A percentile compares a stretch with the other conserved stretches of the same genome.
Conservation (phyloP, 1,284 basidiomycete genomes). For the Sporisorium reilianum region DNA sequence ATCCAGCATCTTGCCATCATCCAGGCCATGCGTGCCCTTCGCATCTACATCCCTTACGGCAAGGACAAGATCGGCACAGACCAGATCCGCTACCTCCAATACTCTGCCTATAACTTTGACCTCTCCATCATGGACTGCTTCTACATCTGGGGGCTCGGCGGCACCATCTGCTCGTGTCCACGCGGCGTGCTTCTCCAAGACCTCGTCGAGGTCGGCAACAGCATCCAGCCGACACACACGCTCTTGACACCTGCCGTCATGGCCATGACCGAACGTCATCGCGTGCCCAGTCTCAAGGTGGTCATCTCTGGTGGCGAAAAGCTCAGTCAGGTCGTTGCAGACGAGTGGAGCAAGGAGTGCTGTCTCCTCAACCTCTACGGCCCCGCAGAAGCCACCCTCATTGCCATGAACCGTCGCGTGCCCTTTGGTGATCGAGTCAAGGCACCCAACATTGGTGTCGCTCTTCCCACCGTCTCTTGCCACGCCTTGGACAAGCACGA, state of each 20-base stretch:
- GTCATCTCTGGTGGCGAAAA: conserved; percentile 70
- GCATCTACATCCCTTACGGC: conserved; percentile 62
- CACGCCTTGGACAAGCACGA: conserved; percentile 62
- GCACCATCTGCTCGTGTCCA: conserved; percentile 65
- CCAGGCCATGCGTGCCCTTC: conserved; percentile 66
- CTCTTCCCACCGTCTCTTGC: conserved; percentile 67
- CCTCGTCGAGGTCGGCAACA: conserved; percentile 59
- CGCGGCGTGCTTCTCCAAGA: conserved; percentile 58
- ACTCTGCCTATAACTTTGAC: conserved; percentile 69
- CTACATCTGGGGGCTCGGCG: conserved; percentile 66
- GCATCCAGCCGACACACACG: conserved; percentile 63
- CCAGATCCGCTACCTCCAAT: conserved; percentile 66
- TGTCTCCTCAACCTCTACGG: conserved; percentile 68
- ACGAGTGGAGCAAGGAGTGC: conserved; percentile 68
- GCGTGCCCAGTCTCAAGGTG: conserved; percentile 65
- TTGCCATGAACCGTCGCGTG: conserved; percentile 65
- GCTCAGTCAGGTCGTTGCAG: conserved; percentile 69
- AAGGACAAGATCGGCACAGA: conserved; percentile 48
- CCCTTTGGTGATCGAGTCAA: conserved; percentile 65
- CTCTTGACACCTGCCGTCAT: conserved; percentile 70
- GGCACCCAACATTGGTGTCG: conserved; percentile 69
- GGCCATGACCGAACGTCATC: conserved; percentile 66
- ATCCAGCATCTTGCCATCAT: conserved; percentile 67
- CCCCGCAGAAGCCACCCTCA: conserved; percentile 67
- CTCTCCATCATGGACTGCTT: conserved; percentile 69